These are phyloP conservation scores for Blastocystis sp. DNA, from an alignment of 352 stramenopile genomes.

Conservation along the genomic window DNA sequence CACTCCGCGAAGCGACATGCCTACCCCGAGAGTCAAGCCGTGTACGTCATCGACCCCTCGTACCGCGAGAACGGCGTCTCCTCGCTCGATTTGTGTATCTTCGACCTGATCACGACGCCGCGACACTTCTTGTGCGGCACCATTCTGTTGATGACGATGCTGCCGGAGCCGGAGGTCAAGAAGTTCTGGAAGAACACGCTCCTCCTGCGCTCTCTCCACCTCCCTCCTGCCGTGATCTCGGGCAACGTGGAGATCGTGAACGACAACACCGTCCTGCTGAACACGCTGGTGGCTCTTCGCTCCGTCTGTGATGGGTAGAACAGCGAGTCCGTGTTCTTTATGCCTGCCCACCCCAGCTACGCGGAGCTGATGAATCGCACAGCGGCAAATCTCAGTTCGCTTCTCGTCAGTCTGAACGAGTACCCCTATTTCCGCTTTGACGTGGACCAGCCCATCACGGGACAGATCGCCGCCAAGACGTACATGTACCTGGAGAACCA, in stretches of 20 bases:
- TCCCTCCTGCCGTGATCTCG: slow-evolving; percentile 24
- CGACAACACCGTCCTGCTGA: slow-evolving; percentile 46
- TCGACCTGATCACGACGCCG: slow-evolving; percentile 52
- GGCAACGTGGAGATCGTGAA: slow-evolving; percentile 48
- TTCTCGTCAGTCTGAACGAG: slow-evolving; percentile 63
- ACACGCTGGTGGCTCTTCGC: slow-evolving; percentile 6
- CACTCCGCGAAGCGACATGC: slow-evolving; percentile 60
- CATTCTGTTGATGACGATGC: slow-evolving; percentile 41
- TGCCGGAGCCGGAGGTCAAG: slow-evolving; percentile 21
- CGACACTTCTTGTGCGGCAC: slow-evolving; percentile 22
- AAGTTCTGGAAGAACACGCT: slow-evolving; percentile 58
- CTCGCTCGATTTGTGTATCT: slow-evolving; percentile 62
- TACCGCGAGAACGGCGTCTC: slow-evolving; percentile 71
- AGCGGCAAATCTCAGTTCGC: slow-evolving; percentile 23
- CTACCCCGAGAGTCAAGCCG: slow-evolving; percentile 57
- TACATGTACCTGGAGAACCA: slow-evolving; percentile 38
- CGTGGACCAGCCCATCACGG: slow-evolving; percentile 32
- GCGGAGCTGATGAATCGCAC: slow-evolving; percentile 24
- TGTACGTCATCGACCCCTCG: slow-evolving; percentile 64
- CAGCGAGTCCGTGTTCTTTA: slow-evolving; percentile 40
- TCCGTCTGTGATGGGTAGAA: neutral
- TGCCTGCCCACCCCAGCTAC: slow-evolving; percentile 14
- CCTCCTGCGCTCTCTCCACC: slow-evolving; percentile 1
- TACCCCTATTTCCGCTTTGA: slow-evolving; percentile 70
- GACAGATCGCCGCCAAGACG: slow-evolving; percentile 48